Conservation (phyloP, 257 asterid genomes). For the Asclepias syriaca region DNA sequence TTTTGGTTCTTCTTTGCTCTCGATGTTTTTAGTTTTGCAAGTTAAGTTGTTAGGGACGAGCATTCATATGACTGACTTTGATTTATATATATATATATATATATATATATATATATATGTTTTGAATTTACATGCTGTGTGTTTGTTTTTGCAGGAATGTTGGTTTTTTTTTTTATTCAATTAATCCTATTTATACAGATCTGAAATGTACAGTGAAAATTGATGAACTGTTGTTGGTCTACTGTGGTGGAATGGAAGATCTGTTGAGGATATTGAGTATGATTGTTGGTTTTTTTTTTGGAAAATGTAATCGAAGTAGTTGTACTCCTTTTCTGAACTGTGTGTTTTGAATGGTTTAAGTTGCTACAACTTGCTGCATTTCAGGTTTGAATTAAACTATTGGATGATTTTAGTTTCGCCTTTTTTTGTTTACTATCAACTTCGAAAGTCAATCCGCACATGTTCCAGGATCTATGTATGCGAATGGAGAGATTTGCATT, state of each 20-base stretch:
- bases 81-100: neutral
- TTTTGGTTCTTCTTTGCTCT: no score
- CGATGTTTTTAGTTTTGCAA: no score
- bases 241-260: neutral
- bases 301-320: neutral
- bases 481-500: neutral
- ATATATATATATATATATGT: no score
- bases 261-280: neutral
- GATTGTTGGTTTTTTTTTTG: neutral
- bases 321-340: neutral
- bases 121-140: neutral
- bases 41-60: neutral
- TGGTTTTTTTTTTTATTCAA: neutral
- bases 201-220: neutral
- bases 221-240: neutral
- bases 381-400: neutral
- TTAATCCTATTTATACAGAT: neutral
- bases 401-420: neutral
- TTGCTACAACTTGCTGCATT: neutral
- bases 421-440: neutral
- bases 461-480: neutral
- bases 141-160: neutral
- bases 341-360: neutral
- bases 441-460: neutral
- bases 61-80: neutral